Evolutionary conservation across 202 grass and related monocot species (phyloP).

Genomic region (Setaria italica): DNA sequence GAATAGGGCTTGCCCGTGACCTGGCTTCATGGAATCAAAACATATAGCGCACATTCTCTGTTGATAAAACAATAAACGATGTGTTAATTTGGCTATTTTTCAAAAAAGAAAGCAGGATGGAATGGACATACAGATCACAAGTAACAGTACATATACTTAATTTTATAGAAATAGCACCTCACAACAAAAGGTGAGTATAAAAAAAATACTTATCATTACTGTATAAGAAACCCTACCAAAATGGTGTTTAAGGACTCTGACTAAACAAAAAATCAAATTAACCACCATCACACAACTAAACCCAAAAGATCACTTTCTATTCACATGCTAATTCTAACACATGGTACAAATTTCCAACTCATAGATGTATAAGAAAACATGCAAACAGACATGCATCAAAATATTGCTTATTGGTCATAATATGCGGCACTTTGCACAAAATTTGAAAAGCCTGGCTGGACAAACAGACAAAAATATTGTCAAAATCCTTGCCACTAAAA

Average conservation of each 20-base stretch:
- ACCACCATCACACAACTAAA: constrained; percentile 4
- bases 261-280: constrained; percentile 11
- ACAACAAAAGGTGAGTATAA: not conserved
- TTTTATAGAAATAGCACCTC: not conserved
- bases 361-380: constrained; percentile 5
- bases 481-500: constrained; percentile 18
- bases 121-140: not conserved
- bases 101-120: not conserved
- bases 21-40: constrained; percentile 82
- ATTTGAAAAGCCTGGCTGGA: not conserved
- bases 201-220: not conserved
- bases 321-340: constrained; percentile 3
- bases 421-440: not conserved
- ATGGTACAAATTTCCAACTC: not conserved
- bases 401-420: not conserved
- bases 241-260: not conserved
- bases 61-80: constrained; percentile 39
- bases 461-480: constrained; percentile 10
- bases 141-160: not conserved
- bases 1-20: constrained; percentile 83
- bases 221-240: constrained; percentile 17
- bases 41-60: constrained; percentile 92
- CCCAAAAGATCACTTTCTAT: not conserved
- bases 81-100: constrained; percentile 37
- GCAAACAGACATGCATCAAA: constrained; percentile 1